Conservation (phyloP, 2,329 filamentous ascomycete genomes). For the Fusarium liriodendri region DNA sequence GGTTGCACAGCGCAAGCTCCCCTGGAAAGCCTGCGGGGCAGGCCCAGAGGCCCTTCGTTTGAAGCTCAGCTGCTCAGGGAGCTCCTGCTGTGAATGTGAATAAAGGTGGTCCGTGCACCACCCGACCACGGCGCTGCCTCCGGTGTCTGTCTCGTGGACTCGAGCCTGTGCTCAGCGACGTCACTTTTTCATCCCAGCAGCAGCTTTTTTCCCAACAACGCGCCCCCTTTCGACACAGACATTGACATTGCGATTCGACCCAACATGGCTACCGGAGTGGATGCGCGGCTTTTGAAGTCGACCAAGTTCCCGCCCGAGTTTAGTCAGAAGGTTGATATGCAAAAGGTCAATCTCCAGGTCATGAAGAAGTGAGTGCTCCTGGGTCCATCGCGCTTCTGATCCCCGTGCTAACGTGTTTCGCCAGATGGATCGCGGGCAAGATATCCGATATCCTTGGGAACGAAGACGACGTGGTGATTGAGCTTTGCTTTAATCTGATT, state of each 20-base stretch:
- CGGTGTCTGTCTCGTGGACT: not conserved
- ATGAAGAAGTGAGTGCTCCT: constrained; percentile 85
- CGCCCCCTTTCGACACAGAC: constrained; percentile 20
- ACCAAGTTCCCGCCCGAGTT: constrained; percentile 97
- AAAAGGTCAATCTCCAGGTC: constrained; percentile 95
- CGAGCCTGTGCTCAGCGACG: constrained; percentile 40
- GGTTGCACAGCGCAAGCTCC: constrained; percentile 15
- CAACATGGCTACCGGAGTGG: constrained; percentile 83
- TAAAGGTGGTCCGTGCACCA: constrained; percentile 26
- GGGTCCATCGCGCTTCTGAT: not conserved
- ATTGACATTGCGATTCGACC: constrained; percentile 33
- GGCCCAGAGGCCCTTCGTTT: not conserved
- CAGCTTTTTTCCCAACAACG: constrained; percentile 38
- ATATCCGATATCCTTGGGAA: constrained; percentile 89
- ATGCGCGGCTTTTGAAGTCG: constrained; percentile 87
- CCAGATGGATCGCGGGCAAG: constrained; percentile 91
- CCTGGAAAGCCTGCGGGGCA: constrained; percentile 1
- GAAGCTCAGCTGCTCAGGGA: not conserved
- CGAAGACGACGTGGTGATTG: constrained; percentile 96
- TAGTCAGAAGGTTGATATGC: constrained; percentile 95
- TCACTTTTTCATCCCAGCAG: constrained; percentile 44
- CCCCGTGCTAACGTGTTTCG: constrained; percentile 28
- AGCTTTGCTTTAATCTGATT: constrained; percentile 77
- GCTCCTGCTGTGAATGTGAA: not conserved
- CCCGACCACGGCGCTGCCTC: not conserved